Evolutionary conservation across 306 rosid genomes (phyloP), one percentile per base, ranked within the genome.

Genomic region (Pyrus bretschneideri): DNA sequence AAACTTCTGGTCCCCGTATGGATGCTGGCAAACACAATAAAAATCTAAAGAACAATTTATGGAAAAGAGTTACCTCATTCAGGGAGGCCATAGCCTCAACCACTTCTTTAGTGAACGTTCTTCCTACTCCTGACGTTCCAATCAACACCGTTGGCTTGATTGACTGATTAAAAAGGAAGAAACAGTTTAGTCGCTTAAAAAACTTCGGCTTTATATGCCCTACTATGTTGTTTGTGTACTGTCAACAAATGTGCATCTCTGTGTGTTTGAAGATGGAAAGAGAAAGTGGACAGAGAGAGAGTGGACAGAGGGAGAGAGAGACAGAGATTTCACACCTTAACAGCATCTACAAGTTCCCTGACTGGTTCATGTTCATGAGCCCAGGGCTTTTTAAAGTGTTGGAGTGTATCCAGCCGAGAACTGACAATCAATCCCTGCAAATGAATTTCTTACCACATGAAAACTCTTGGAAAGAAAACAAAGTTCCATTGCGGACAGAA

Each of bases 341-440:
- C 81, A 68, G 89, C 96, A 69, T 91, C 89, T 22, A 86, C 81
- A 21, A 94, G 93, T 70, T 83, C 72, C 17, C 29, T 55, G 76
- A 92, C 75, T 9, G 91, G 96, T 85, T 88, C 90, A 42, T 90
- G 97, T 25, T 94, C 95, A 80, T 92, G 97, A 73, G 96, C 98
- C 97, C 97, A 94, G 0, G 98, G 98, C 84, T 85, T 86, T 91
- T 94, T 94, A 85, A 94, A 94, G 74, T 88, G 95, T 83, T 94
- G 98, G 73, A 94, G 98, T 9, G 98, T 88, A 9, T 94, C 98
- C 85, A 74, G 81, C 25, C 97, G 91, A 61, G 98, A 92, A 78
- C 83, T 83, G 60, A 89, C 97, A 73, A 94, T 90, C 82, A 94
- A 79, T 52, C 98, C 98, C 97, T 94, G 84, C 75, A 81, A 78